Evolutionary conservation across 23 red algal genomes (phyloP), one percentile per base, ranked within the genome.

Genomic region (Agarophyton chilense): DNA sequence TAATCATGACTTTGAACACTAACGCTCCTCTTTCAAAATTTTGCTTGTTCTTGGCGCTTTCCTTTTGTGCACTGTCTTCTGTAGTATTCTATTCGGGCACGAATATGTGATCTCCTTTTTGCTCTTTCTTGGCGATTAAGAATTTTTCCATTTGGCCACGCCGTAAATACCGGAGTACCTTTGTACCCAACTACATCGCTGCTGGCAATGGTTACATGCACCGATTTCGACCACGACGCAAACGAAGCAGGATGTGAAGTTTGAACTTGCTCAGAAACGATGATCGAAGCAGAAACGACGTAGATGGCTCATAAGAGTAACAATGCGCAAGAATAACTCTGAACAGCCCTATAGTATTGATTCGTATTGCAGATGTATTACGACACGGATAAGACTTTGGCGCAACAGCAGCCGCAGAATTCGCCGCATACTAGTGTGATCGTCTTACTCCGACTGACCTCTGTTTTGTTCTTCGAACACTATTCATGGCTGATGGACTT

Each of bases 161-260:
- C n/a, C n/a, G n/a, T n/a, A n/a, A n/a, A n/a, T n/a, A n/a, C n/a
- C n/a, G n/a, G n/a, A n/a, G n/a, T n/a, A n/a, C n/a, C n/a, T n/a
- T n/a, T n/a, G n/a, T n/a, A n/a, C n/a, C n/a, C n/a, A n/a, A n/a
- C n/a, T n/a, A n/a, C 32, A 28, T 91, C 29, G 75, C 88, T 2
- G 76, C 58, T 35, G 88, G 88, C 28, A 63, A 82, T 41, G 88
- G 88, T 42, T 60, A 61, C 29, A 46, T 91, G 46, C 51, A 82
- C 72, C 74, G 65, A 6, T 91, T 91, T 81, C 76, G 88, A 12
- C 88, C 88, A 22, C 74, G 88, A 18, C 75, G 55, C n/a, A 71
- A 61, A 42, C 81, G 77, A 4, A 40, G 77, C 25, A 80, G 51
- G 22, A 38, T 39, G 17, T 80, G 49, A 12, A 74, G 68, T 39